phyloP scores from a whole-genome alignment of 2,329 filamentous ascomycete genomes.

The Verticillium nubilum region DNA sequence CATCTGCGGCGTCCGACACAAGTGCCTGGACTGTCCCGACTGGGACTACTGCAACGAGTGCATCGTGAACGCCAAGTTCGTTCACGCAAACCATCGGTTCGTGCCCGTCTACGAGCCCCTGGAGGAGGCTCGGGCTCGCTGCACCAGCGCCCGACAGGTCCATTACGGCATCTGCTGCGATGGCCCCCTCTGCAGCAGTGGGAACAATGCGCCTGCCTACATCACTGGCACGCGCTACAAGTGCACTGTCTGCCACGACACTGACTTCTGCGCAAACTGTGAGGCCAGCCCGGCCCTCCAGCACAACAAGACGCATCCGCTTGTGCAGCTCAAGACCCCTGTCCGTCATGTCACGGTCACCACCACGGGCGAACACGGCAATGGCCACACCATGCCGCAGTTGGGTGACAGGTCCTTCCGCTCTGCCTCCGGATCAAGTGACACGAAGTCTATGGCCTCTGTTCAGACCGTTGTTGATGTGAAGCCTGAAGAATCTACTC shows the following conservation, averaged over 20 bases:
- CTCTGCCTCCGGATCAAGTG: constrained; percentile 43
- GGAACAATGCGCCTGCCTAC: constrained; percentile 49
- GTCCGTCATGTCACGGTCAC: constrained; percentile 83
- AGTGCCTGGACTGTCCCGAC: constrained; percentile 94
- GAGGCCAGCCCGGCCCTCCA: constrained; percentile 79
- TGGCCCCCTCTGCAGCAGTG: constrained; percentile 73
- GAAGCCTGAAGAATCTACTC: constrained; percentile 40
- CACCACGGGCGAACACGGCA: constrained; percentile 71
- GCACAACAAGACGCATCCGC: constrained; percentile 93
- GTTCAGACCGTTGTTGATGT: constrained; percentile 72
- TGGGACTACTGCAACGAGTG: constrained; percentile 92
- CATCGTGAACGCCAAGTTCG: constrained; percentile 57
- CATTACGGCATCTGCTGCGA: constrained; percentile 93
- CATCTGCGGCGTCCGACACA: constrained; percentile 87
- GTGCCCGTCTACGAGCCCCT: constrained; percentile 78
- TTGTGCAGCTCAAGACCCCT: constrained; percentile 95
- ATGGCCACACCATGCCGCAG: constrained; percentile 57
- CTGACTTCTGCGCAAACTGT: constrained; percentile 91
- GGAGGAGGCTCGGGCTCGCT: constrained; percentile 29
- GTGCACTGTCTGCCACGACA: constrained; percentile 92
- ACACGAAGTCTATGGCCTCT: constrained; percentile 39
- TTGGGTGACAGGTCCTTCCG: constrained; percentile 59
- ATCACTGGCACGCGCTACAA: constrained; percentile 91
- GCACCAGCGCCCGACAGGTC: constrained; percentile 34
- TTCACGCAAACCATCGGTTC: constrained; percentile 83